Percentiles rank a stretch among this genome's conserved stretches.
phyloP scores from a whole-genome alignment of 495 filamentous ascomycete species.

The Aspergillus ellipticus region DNA sequence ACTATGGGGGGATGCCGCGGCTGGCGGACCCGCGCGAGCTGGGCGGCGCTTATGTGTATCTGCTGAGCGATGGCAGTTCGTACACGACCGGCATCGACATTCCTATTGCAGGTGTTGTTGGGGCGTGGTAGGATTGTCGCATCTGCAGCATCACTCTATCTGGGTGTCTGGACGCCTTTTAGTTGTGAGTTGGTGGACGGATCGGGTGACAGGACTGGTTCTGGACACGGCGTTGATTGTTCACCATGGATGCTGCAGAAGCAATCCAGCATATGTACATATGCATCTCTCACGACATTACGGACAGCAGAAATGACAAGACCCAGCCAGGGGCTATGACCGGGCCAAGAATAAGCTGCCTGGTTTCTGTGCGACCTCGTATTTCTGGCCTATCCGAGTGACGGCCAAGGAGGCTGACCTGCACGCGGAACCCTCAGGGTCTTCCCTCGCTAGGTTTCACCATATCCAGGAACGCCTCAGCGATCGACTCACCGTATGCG shows the following conservation, averaged over 20 bases:
- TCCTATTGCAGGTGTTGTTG: conserved; percentile 41
- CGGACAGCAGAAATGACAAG: not conserved
- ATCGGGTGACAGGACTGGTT: too few species aligned
- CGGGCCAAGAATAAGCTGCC: conserved; percentile 1
- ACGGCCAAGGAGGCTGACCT: not conserved
- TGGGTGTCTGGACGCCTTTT: too few species aligned
- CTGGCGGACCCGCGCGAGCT: conserved; percentile 37
- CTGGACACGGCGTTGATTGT: too few species aligned
- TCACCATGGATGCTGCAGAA: too few species aligned
- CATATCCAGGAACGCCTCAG: not conserved
- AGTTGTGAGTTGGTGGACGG: too few species aligned
- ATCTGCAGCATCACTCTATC: not conserved
- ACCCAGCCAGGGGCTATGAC: not conserved
- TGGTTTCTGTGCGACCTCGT: not conserved
- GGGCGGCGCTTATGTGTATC: conserved; percentile 41
- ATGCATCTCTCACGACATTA: not conserved
- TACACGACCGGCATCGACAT: conserved; percentile 39
- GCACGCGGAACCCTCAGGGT: not conserved
- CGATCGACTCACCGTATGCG: not conserved
- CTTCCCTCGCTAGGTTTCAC: not conserved
- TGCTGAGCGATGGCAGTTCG: conserved; percentile 30
- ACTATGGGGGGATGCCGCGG: conserved; percentile 44
- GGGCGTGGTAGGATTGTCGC: conserved; percentile 32
- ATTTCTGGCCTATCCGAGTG: not conserved
- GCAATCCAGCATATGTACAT: too few species aligned